phyloP scores from a whole-genome alignment of 176 grass and related monocot species.

The Alloteropsis semialata region DNA sequence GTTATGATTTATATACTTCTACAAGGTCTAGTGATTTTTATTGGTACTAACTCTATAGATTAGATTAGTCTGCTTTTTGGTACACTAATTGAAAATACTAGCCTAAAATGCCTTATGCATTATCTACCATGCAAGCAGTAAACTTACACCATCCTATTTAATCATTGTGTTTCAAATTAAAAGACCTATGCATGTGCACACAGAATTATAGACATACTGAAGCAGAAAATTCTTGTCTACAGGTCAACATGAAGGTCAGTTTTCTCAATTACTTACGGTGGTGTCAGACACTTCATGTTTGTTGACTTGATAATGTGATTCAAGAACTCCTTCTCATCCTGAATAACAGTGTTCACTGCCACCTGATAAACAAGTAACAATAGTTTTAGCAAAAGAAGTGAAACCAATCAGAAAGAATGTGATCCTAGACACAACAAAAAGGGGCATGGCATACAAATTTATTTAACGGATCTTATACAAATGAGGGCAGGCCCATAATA shows the following conservation, averaged over 20 bases:
- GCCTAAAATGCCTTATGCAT: neutral
- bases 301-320: constrained; percentile 89
- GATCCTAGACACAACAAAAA: neutral
- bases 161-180: neutral
- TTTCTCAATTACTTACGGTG: constrained; percentile 51
- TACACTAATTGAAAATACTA: neutral
- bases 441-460: neutral
- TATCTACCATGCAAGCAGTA: neutral
- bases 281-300: constrained; percentile 90
- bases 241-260: neutral
- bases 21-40: neutral
- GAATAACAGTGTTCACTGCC: constrained; percentile 74
- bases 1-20: neutral
- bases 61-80: neutral
- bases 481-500: neutral
- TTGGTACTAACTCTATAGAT: neutral
- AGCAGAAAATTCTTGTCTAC: neutral
- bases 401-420: neutral
- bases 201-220: neutral
- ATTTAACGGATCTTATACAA: neutral
- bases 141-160: neutral
- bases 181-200: neutral
- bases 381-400: neutral
- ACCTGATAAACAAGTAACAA: constrained; percentile 42
- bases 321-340: constrained; percentile 84